Evolutionary conservation across 2,329 filamentous ascomycete genomes (phyloP).

Genomic region (Acrocalymma vagum): DNA sequence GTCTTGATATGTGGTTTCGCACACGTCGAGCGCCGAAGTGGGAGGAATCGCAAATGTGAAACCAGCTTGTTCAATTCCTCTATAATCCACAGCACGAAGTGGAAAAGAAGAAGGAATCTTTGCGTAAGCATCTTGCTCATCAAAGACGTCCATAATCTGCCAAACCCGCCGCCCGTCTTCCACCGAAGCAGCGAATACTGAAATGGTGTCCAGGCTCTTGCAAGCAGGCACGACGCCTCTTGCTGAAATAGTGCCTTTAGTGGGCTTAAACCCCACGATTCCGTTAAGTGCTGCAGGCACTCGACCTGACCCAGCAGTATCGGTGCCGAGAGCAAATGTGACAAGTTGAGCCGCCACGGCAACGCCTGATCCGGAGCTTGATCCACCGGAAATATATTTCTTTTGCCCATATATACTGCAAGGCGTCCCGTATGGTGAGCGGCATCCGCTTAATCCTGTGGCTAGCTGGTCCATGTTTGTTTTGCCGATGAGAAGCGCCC

Average conservation of each 20-base stretch:
- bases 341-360: constrained; percentile 59
- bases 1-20: too few species aligned
- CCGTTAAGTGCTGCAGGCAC: constrained; percentile 61
- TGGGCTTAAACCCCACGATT: constrained; percentile 54
- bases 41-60: constrained; percentile 59
- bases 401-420: constrained; percentile 56
- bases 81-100: constrained; percentile 24
- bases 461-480: constrained; percentile 67
- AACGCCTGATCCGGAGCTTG: constrained; percentile 61
- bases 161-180: constrained; percentile 57
- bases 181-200: constrained; percentile 58
- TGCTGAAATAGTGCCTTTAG: constrained; percentile 58
- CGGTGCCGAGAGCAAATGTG: constrained; percentile 61
- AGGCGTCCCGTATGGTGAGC: constrained; percentile 62
- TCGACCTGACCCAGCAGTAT: constrained; percentile 59
- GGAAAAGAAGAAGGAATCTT: constrained; percentile 44
- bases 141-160: constrained; percentile 52
- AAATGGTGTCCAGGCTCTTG: constrained; percentile 61
- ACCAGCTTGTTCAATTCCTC: constrained; percentile 22
- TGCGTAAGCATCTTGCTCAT: constrained; percentile 59
- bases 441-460: constrained; percentile 64
- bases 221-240: constrained; percentile 60
- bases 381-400: constrained; percentile 58
- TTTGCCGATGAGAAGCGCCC: constrained; percentile 65
- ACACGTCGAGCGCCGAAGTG: constrained; percentile 48